Evolutionary conservation across 73 alveolate genomes (phyloP).

Genomic region (Uronychia binucleata): DNA sequence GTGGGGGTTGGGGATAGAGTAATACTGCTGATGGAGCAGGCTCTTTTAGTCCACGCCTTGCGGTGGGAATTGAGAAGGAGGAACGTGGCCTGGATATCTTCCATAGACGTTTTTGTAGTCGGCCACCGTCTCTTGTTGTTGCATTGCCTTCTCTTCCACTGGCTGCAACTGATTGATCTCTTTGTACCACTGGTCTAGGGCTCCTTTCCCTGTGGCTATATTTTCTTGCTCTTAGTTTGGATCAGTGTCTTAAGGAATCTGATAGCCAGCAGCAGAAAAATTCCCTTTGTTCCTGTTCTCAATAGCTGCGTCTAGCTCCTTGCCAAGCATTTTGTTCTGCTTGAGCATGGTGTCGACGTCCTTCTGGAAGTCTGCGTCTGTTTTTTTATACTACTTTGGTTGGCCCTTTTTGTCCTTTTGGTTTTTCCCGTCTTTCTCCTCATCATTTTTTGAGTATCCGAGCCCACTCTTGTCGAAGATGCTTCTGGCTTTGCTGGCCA

Average conservation of each 20-base stretch:
- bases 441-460: constrained; percentile 14
- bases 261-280: no score
- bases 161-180: background rate
- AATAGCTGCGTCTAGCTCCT: background rate
- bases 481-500: constrained; percentile 42
- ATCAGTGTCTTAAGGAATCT: no score
- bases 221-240: background rate
- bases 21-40: no score
- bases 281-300: background rate
- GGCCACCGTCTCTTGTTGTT: no score
- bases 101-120: no score
- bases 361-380: background rate
- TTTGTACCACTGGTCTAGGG: background rate
- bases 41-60: no score
- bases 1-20: no score
- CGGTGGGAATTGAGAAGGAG: no score
- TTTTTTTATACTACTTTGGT: background rate
- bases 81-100: no score
- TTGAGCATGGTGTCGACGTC: background rate
- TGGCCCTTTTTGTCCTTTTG: background rate
- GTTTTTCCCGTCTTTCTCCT: background rate
- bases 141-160: no score
- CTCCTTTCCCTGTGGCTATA: background rate
- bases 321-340: background rate
- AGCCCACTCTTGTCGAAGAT: constrained; percentile 39